Conservation (phyloP, 805 yeast genomes). For the Saccharomycopsis malanga region DNA sequence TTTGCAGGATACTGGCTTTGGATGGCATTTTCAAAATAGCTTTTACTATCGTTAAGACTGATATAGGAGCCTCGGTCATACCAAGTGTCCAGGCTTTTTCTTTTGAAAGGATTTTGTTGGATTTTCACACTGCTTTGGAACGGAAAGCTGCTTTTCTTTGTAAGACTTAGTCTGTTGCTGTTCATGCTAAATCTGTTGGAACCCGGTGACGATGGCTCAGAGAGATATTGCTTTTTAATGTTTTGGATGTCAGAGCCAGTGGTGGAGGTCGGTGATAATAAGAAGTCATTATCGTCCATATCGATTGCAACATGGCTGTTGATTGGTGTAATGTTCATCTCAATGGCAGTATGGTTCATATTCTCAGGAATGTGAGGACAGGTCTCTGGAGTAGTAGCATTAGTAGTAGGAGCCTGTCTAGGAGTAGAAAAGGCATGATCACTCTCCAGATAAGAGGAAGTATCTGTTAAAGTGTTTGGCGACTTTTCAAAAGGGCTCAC, state of each 20-base stretch:
- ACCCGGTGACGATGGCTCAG: constrained; percentile 17
- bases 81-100: background rate
- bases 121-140: constrained; percentile 10
- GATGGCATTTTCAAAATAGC: background rate
- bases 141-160: constrained; percentile 1
- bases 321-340: background rate
- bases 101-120: constrained; percentile 5
- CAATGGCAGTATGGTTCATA: background rate
- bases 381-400: background rate
- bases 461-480: background rate
- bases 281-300: background rate
- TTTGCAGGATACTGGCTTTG: too few species aligned
- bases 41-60: background rate
- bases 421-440: background rate
- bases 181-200: constrained; percentile 1
- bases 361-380: background rate
- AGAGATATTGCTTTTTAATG: constrained; percentile 14
- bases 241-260: constrained; percentile 7
- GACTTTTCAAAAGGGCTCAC: background rate
- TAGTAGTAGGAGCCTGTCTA: background rate
- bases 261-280: constrained; percentile 6
- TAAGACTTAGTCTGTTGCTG: background rate
- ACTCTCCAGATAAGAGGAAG: background rate
- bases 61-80: background rate
- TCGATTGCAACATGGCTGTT: background rate